phyloP scores from a whole-genome alignment of 306 rosid species.

The Hippophae tibetana region DNA sequence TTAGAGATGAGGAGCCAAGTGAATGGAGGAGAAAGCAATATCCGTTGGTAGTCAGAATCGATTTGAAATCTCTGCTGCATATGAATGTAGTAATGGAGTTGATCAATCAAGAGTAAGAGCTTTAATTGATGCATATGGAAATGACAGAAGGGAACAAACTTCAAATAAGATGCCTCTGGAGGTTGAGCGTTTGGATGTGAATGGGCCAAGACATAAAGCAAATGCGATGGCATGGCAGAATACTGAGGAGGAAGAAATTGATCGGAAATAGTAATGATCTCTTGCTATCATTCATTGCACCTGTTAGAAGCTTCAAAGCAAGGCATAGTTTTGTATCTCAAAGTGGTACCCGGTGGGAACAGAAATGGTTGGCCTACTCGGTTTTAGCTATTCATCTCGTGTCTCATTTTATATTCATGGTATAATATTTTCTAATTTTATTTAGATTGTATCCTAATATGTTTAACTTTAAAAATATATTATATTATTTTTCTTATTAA shows the following conservation, averaged over 20 bases:
- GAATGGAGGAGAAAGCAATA: constrained; percentile 52
- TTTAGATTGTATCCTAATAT: too few relatives aligned
- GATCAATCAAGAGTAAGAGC: constrained; percentile 74
- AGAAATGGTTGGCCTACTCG: constrained; percentile 44
- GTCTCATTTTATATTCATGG: too few relatives aligned
- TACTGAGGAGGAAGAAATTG: constrained; percentile 92
- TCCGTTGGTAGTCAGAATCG: constrained; percentile 46
- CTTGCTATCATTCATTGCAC: constrained; percentile 28
- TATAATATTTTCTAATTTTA: too few relatives aligned
- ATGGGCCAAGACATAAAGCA: constrained; percentile 46
- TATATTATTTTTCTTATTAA: too few relatives aligned
- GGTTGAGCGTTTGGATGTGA: constrained; percentile 42
- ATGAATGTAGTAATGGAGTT: constrained; percentile 57
- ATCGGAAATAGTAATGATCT: constrained; percentile 71
- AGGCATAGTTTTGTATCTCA: constrained; percentile 32
- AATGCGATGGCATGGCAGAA: constrained; percentile 74
- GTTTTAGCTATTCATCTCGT: constrained; percentile 28
- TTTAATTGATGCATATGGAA: constrained; percentile 89
- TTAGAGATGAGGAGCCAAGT: constrained; percentile 54
- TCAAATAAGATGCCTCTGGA: constrained; percentile 43
- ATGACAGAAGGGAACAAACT: constrained; percentile 55
- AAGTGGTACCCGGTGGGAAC: constrained; percentile 29
- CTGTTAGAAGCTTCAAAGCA: constrained; percentile 36
- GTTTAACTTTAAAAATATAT: too few relatives aligned
- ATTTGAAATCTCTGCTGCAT: constrained; percentile 32